Evolutionary conservation across 2,329 filamentous ascomycete species (phyloP), one percentile per base, ranked within the genome.

Genomic region (Pseudocercospora fuligena): DNA sequence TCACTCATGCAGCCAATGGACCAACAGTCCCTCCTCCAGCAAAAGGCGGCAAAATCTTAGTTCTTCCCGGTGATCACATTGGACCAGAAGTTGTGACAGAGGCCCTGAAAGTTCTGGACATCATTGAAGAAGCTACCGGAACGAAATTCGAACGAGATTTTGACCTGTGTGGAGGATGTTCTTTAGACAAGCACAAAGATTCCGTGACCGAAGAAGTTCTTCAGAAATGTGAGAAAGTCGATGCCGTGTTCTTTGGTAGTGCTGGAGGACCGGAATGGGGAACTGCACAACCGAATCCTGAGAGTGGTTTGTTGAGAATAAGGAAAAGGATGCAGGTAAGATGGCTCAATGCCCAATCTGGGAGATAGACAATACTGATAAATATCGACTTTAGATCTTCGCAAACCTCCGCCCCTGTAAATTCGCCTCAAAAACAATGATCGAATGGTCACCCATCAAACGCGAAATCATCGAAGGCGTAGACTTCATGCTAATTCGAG

Each of bases 371-470:
- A 14, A 27, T 62, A 8, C 23, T 58, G 36, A 58, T 54, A 14
- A 6, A 33, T 53, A 12, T 16, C 21, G 47, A 8, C 47, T n/a
- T 23, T 54, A 74, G 73, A 74, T 77, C 66, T 86, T 84, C 66
- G 84, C 83, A 54, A 86, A 86, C 66, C 71, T 86, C 23, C 79
- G 84, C 0, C 84, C 84, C 0, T 85, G 83, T 70, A 80, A 81
- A 56, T 79, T 83, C 21, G 80, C 81, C 1, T 80, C 79, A 0
- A 80, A 81, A 74, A 80, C 14, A 7, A 70, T 77, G 56, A 66
- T 76, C 2, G 75, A 77, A 6, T 74, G 79, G 16, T 82, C 80
- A 0, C 82, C 84, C 0, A 78, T 86, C 65, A 84, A 83, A 67
- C 69, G 78, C 1, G 79, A 82, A 7, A 75, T 84, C 19, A 82